Evolutionary conservation across 2,329 filamentous ascomycete species (phyloP), one percentile per base, ranked within the genome.

Genomic region (Fusarium sp.): DNA sequence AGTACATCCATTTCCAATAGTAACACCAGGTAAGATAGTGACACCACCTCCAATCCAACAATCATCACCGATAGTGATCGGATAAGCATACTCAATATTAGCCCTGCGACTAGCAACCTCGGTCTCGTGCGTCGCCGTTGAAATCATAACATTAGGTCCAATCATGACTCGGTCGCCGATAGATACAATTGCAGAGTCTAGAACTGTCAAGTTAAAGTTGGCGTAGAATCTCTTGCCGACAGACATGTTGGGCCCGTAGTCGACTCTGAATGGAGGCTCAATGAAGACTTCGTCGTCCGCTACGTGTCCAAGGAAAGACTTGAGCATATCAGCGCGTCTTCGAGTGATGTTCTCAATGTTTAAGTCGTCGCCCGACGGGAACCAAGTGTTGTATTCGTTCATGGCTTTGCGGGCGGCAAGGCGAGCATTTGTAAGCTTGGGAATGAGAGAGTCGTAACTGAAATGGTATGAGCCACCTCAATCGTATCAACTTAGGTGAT

Each of bases 21-120:
- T 94, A 12, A 97, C 89, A 0, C 93, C 93, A 0, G 92, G 88
- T 49, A 94, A 80, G n/a, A 97, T 86, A n/a, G 84, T 87, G 7
- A 88, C 89, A 73, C 89, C 90, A 0, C 91, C 91, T 4, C 90
- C 91, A 36, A 95, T 80, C 92, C 92, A 93, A 2, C 91, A 81
- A 47, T 83, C 81, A 34, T 82, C 75, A 8, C 84, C 83, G 52
- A 87, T 83, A 9, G 77, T 78, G 0, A 86, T 81, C 1, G 82
- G 81, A 36, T 78, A 78, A 0, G 83, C 83, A 59, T 82, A 85
- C 65, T 87, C 85, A 10, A 85, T 77, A 26, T 83, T 80, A 9
- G 83, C 81, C 13, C 80, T 74, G 8, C 84, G 78, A 36, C 79
- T 81, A 49, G 81, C 78, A 7, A 86, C 83, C 40, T 84, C 83